Evolutionary conservation across 1,284 basidiomycete species (phyloP).

Genomic region (Rhodotorula mucilaginosa): DNA sequence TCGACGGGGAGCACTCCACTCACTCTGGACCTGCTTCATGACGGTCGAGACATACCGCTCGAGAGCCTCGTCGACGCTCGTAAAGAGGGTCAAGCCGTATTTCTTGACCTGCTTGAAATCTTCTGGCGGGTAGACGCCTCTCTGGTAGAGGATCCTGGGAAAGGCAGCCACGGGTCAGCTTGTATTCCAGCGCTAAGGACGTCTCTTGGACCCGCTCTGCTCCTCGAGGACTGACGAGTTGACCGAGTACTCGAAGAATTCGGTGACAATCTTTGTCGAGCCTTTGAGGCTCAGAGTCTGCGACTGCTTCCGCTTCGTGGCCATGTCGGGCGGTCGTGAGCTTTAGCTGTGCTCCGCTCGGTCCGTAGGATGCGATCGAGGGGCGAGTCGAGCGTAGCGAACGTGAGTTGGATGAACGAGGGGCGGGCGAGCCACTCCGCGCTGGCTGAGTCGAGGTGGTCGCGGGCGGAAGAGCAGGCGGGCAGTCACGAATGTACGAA

Average conservation of each 20-base stretch:
- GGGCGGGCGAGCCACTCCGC: too few relatives aligned
- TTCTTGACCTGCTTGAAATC: conserved; percentile 98
- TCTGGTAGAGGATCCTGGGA: conserved; percentile 86
- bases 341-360: not conserved
- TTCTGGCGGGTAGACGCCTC: conserved; percentile 94
- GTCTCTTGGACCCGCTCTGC: too few relatives aligned
- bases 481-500: too few relatives aligned
- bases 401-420: too few relatives aligned
- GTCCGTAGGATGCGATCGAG: not conserved
- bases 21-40: conserved; percentile 83
- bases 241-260: conserved; percentile 98
- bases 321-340: conserved; percentile 13
- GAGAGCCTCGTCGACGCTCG: conserved; percentile 87
- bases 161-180: not conserved
- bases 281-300: conserved; percentile 78
- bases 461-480: too few relatives aligned
- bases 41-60: conserved; percentile 92
- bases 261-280: conserved; percentile 89
- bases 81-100: conserved; percentile 91
- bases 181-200: not conserved
- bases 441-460: too few relatives aligned
- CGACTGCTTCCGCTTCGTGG: conserved; percentile 34
- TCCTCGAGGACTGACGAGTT: conserved; percentile 66
- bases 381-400: not conserved
- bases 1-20: conserved; percentile 46